Evolutionary conservation across 805 yeast genomes (phyloP), one percentile per base, ranked within the genome.

Genomic region (Pichia deserticola): DNA sequence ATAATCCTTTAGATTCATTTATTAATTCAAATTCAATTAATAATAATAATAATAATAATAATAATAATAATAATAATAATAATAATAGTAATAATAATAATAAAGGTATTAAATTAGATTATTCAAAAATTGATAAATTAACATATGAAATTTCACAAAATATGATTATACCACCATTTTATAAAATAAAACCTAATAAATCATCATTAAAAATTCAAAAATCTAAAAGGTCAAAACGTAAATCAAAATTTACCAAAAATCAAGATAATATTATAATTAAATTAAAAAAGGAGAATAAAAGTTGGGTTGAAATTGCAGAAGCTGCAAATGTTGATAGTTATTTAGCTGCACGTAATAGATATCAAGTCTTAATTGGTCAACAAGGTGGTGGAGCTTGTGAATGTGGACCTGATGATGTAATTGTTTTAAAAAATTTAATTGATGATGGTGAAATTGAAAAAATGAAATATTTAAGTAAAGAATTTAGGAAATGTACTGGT

Each of bases 331-430:
- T 84, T 32, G 86, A 82, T 8, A 76, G 82, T 40, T 81, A 78
- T 51, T 66, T 85, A 38, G 88, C 92, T 0, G 92, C 90, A 0
- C 67, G 92, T 50, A 85, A 85, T 60, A 67, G 92, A 51, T 86
- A 86, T 58, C 92, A 85, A 64, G 92, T 85, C 5, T 72, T 85
- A 44, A 84, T 86, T 55, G 93, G 93, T 5, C 92, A 85, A 61
- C 92, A 85, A 58, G 92, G 92, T 4, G 84, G 86, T 35, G 86
- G 85, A 11, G 74, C 81, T 1, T 75, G 79, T 28, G 75, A 78
- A 33, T 84, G 89, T 84, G 78, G 76, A 9, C 57, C 69, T 1
- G 78, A 76, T 13, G 89, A 84, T 62, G 73, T 78, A 7, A 51
- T 64, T 32, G 70, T 71, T 25, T 65, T 85, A 38, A 80, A 76